Base-by-base conservation (phyloP, 495 filamentous ascomycete species). In the Aspergillus mulundensis region DNA sequence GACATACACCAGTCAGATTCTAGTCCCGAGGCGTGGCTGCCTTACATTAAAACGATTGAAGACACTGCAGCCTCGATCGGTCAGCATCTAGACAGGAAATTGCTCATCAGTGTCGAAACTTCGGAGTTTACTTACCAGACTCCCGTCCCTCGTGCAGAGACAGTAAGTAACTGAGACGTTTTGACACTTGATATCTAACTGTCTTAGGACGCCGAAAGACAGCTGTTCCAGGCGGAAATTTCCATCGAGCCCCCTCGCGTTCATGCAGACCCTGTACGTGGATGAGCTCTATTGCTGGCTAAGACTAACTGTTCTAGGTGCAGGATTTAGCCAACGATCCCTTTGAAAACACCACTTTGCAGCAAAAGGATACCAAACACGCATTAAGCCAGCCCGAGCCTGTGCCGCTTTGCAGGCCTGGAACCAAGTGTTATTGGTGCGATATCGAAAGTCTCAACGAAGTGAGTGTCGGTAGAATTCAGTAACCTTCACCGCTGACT, bases 401-500 rank as follows among this genome's bases (percentile, higher is more conserved):
- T 4, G 7, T 1, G 12, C n/a, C 8, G 18, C 48, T 50, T 25
- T 40, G 34, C 23, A 59, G 21, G 2, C 50, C 32, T 4, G 59
- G 60, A 1, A 57, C 43, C 0, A 72, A 69, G 39, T 10, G 47
- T 11, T 71, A 67, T 7, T 70, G 60, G 60, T 71, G 69, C 21
- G 25, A 36, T 15, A 25, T 49, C 8, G 59, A 64, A 23, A 50
- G 30, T 8, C 15, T 19, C 5, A 21, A 51, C 4, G 6, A 50
- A 28, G 52, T 56, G 24, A 11, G 41, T 28, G 20, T 25, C 3
- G 15, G 2, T 32, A 7, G 1, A 18, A 14, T 20, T n/a, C 0
- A 7, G n/a, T 36, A 19, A 34, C 1, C 14, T 24, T 16, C 21
- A 16, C 5, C 10, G 16, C 20, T 50, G 7, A 50, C 20, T 1